Conservation (phyloP, 352 stramenopile genomes). For the Globisporangium yorkense region DNA sequence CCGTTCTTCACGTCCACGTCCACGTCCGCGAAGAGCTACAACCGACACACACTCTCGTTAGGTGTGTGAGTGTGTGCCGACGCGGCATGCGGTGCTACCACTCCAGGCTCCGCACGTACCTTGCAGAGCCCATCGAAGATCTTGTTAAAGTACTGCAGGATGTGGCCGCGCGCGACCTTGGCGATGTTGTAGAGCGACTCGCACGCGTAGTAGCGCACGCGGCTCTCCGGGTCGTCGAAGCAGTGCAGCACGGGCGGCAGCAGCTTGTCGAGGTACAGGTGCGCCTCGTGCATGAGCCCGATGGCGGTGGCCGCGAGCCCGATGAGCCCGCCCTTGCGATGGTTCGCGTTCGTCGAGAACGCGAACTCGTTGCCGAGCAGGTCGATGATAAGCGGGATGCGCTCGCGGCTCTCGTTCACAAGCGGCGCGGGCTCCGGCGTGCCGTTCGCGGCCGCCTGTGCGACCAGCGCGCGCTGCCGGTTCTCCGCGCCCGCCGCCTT, state of each 20-base stretch:
- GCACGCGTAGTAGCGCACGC: conserved; percentile 98
- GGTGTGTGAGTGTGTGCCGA: no score
- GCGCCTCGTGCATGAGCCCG: conserved; percentile 92
- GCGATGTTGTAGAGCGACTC: conserved; percentile 99
- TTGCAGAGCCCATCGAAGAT: conserved; percentile 97
- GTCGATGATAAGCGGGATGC: conserved; percentile 94
- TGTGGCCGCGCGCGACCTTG: conserved; percentile 93
- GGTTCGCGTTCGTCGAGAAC: conserved; percentile 97
- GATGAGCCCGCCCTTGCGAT: conserved; percentile 98
- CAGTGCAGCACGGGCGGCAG: conserved; percentile 98
- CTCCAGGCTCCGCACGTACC: conserved; percentile 6
- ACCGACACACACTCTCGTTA: not conserved
- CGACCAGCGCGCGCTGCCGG: conserved; percentile 48
- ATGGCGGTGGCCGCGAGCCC: conserved; percentile 97
- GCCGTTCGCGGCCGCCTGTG: conserved; percentile 20
- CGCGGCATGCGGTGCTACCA: no score
- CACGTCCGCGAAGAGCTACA: conserved; percentile 98
- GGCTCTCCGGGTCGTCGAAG: conserved; percentile 98
- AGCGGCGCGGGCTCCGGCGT: conserved; percentile 14
- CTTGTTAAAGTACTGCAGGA: conserved; percentile 98
- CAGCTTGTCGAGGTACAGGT: conserved; percentile 91
- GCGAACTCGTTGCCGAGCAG: conserved; percentile 97
- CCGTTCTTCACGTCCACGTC: conserved; percentile 99
- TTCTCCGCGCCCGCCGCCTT: conserved; percentile 79
- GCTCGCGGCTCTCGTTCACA: conserved; percentile 55